Evolutionary conservation across 768 basidiomycete genomes (phyloP).

Genomic region (Kockovaella imperatae): DNA sequence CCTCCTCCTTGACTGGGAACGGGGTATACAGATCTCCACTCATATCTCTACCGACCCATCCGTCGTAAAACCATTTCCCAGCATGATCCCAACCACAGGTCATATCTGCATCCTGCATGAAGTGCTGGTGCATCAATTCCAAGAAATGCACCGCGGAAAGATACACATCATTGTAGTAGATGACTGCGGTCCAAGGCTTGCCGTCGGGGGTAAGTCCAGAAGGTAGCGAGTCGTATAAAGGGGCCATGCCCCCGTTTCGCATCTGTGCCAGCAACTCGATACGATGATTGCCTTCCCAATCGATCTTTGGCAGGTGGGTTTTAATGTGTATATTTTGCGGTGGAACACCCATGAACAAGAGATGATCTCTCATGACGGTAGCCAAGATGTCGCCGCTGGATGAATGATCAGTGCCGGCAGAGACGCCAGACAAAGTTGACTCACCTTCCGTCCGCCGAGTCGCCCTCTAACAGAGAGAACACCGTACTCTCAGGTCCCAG

Average conservation of each 20-base stretch:
- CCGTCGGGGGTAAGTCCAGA: constrained; percentile 26
- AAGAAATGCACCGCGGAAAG: constrained; percentile 36
- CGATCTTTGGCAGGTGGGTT: constrained; percentile 29
- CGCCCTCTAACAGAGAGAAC: constrained; percentile 32
- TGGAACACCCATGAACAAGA: constrained; percentile 32
- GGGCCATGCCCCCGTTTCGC: constrained; percentile 39
- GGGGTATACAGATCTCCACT: constrained; percentile 38
- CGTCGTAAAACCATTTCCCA: constrained; percentile 42
- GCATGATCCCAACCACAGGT: constrained; percentile 45
- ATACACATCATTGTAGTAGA: constrained; percentile 45
- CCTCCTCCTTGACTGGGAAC: constrained; percentile 31
- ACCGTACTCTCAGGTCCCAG: constrained; percentile 30
- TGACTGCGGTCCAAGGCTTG: constrained; percentile 31
- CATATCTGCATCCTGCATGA: constrained; percentile 41
- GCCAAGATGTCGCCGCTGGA: constrained; percentile 32
- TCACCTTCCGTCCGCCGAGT: constrained; percentile 36
- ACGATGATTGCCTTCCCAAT: constrained; percentile 32
- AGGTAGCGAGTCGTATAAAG: constrained; percentile 32
- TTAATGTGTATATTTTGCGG: constrained; percentile 36
- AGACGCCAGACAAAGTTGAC: constrained; percentile 1
- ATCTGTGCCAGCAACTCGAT: constrained; percentile 41
- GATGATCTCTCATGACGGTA: constrained; percentile 28
- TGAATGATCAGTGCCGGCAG: neutral
- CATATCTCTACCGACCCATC: constrained; percentile 45
- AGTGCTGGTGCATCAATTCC: constrained; percentile 44